Evolutionary conservation across 495 filamentous ascomycete genomes (phyloP).

Genomic region (Lepidopterella palustris): DNA sequence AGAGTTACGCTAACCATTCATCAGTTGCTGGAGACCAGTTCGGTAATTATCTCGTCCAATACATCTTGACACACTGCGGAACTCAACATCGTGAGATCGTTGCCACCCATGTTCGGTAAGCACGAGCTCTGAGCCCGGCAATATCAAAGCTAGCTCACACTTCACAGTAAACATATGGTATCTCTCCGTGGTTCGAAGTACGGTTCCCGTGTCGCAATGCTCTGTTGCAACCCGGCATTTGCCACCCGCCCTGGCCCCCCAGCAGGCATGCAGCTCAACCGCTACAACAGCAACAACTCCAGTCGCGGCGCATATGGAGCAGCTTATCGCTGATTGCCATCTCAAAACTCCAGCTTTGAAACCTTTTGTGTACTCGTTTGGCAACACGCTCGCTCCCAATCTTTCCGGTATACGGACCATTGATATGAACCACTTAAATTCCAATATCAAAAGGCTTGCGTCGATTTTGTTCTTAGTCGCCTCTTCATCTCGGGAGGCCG

Average conservation of each 20-base stretch:
- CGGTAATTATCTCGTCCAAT: constrained; percentile 96
- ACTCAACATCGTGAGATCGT: constrained; percentile 88
- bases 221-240: constrained; percentile 89
- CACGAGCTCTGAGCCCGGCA: not conserved
- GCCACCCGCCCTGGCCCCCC: constrained; percentile 80
- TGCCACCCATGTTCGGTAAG: constrained; percentile 76
- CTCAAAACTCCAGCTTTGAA: not conserved
- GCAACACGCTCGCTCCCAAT: not conserved
- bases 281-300: constrained; percentile 49
- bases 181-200: constrained; percentile 97
- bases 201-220: constrained; percentile 95
- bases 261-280: constrained; percentile 55
- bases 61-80: constrained; percentile 82
- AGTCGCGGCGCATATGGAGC: constrained; percentile 18
- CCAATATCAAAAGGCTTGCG: not conserved
- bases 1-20: constrained; percentile 28
- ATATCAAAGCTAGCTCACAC: constrained; percentile 12
- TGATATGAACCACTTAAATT: constrained; percentile 2
- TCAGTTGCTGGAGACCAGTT: constrained; percentile 93
- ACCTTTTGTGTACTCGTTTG: constrained; percentile 1
- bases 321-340: not conserved
- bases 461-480: constrained; percentile 1
- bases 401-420: not conserved
- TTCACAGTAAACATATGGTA: constrained; percentile 86
- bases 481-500: constrained; percentile 2